Evolutionary conservation across 345 rosid species (phyloP).

Genomic region (Gossypium sturtianum): DNA sequence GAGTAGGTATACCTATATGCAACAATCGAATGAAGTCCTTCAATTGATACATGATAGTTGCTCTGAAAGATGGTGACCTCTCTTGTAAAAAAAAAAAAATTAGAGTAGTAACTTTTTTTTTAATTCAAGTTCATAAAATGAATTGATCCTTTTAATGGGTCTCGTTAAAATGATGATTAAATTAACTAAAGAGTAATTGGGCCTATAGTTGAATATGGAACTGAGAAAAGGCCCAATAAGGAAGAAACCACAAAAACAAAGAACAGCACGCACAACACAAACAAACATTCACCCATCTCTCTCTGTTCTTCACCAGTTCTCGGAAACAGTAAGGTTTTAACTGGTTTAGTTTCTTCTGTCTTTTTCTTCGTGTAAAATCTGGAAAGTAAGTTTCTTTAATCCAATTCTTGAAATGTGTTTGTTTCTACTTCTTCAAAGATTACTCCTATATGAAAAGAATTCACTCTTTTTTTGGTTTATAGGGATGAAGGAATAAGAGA

Average conservation of each 20-base stretch:
- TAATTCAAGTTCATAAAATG: too few species aligned
- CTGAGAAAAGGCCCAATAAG: background rate
- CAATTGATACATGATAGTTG: too few species aligned
- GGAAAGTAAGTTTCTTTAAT: conserved; percentile 17
- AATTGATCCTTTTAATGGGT: too few species aligned
- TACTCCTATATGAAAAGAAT: background rate
- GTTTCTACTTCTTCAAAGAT: background rate
- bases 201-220: background rate
- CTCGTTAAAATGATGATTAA: too few species aligned
- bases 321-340: background rate
- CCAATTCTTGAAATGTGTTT: conserved; percentile 7
- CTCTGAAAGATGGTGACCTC: too few species aligned
- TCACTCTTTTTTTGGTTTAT: conserved; percentile 3
- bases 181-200: too few species aligned
- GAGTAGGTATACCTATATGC: too few species aligned
- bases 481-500: conserved; percentile 75
- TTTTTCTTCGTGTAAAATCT: conserved; percentile 25
- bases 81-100: too few species aligned
- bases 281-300: background rate
- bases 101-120: too few species aligned
- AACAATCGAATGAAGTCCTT: too few species aligned
- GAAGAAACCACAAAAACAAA: background rate
- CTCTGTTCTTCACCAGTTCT: background rate
- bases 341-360: conserved; percentile 5
- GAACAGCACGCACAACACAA: background rate